A percentile compares a stretch with the other conserved stretches of the same genome.
Conservation (phyloP, 257 asterid species). For the Solanum appendiculatum region DNA sequence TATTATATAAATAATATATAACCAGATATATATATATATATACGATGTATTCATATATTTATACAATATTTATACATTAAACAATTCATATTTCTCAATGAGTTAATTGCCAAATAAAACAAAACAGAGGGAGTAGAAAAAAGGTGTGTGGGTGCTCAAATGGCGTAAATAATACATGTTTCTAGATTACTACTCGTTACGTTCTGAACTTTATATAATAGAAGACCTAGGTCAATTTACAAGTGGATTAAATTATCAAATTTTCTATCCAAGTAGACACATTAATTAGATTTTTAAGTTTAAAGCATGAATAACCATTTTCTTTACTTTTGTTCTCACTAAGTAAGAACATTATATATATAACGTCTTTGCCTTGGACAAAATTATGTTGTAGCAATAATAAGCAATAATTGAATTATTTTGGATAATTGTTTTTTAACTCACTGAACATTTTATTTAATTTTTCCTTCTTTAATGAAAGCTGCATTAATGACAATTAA, state of each 20-base stretch:
- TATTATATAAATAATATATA: too few relatives aligned
- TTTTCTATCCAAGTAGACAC: neutral
- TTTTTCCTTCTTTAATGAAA: neutral
- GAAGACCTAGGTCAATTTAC: neutral
- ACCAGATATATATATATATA: too few relatives aligned
- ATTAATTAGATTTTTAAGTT: neutral
- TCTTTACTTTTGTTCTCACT: neutral
- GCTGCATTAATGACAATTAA: neutral
- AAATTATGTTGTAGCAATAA: neutral
- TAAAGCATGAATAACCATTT: neutral
- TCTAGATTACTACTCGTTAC: neutral
- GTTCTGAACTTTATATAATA: neutral
- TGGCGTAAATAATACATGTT: neutral
- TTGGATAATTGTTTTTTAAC: neutral
- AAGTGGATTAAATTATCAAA: neutral
- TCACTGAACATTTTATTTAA: too few relatives aligned
- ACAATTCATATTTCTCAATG: neutral
- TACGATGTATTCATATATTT: too few relatives aligned
- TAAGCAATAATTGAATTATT: too few relatives aligned
- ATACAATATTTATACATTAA: too few relatives aligned
- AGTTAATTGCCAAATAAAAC: too few relatives aligned
- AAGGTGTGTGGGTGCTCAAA: neutral
- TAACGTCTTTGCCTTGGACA: neutral
- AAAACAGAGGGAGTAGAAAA: neutral
- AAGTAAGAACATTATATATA: neutral